Evolutionary conservation across 2,329 filamentous ascomycete genomes (phyloP).

Genomic region (Claviceps citrina): DNA sequence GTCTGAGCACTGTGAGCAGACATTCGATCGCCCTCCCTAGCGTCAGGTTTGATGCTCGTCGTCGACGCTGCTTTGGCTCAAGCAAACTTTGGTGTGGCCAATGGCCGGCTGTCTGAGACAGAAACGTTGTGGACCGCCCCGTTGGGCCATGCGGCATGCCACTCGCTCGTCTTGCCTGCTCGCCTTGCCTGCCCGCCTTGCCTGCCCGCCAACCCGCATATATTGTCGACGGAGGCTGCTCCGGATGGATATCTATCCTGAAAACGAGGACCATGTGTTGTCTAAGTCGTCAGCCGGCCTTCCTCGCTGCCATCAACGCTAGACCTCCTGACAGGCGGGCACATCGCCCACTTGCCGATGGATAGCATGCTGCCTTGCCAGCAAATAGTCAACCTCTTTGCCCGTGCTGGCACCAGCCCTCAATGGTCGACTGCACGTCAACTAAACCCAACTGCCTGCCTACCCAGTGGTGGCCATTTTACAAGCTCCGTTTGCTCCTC

Average conservation of each 20-base stretch:
- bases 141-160: conserved; percentile 1
- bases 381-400: neutral
- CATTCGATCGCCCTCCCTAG: neutral
- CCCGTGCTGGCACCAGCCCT: neutral
- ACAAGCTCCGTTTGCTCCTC: neutral
- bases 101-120: neutral
- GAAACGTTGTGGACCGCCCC: conserved; percentile 1
- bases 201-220: neutral
- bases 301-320: neutral
- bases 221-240: neutral
- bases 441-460: neutral
- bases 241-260: neutral
- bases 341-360: neutral
- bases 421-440: neutral
- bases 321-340: neutral
- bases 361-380: neutral
- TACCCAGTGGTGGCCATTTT: neutral
- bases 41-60: neutral
- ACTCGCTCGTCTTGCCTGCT: neutral
- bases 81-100: conserved; percentile 1
- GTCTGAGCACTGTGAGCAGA: neutral
- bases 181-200: no score
- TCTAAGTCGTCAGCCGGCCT: neutral
- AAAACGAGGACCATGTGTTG: neutral
- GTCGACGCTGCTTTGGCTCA: neutral